Evolutionary conservation across 192 early-diverging fungal genomes (phyloP).

Genomic region (Backusella circina): DNA sequence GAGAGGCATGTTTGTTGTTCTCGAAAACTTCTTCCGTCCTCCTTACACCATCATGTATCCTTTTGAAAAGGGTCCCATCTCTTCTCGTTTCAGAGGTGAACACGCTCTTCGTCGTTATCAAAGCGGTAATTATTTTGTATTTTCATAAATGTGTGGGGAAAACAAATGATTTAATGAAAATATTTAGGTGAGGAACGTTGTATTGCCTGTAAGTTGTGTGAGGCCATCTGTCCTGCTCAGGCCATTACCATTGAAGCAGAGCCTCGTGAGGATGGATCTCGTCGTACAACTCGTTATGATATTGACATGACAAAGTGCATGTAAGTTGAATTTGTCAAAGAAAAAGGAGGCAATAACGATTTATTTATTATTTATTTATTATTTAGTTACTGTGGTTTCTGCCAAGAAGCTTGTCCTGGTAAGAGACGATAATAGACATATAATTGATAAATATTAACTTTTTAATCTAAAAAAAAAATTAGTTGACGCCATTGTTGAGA

Average conservation of each 20-base stretch:
- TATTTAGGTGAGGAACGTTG: conserved; percentile 90
- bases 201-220: conserved; percentile 98
- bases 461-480: background rate
- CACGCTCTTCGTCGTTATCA: conserved; percentile 94
- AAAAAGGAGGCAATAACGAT: background rate
- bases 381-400: conserved; percentile 92
- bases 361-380: no score
- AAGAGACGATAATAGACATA: background rate
- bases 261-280: conserved; percentile 88
- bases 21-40: conserved; percentile 91
- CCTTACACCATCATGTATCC: conserved; percentile 98
- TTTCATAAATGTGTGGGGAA: no score
- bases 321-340: conserved; percentile 13
- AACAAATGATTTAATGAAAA: background rate
- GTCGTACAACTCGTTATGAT: conserved; percentile 96
- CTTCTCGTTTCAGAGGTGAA: conserved; percentile 94
- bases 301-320: conserved; percentile 99
- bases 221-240: conserved; percentile 96
- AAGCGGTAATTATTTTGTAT: no score
- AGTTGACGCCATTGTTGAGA: conserved; percentile 98
- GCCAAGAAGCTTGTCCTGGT: conserved; percentile 61
- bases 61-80: conserved; percentile 90
- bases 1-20: conserved; percentile 86
- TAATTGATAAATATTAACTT: background rate
- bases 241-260: conserved; percentile 99